These are phyloP conservation scores for Uromyces viciae-fabae DNA, from an alignment of 1,284 basidiomycete species.

Conservation along the genomic window DNA sequence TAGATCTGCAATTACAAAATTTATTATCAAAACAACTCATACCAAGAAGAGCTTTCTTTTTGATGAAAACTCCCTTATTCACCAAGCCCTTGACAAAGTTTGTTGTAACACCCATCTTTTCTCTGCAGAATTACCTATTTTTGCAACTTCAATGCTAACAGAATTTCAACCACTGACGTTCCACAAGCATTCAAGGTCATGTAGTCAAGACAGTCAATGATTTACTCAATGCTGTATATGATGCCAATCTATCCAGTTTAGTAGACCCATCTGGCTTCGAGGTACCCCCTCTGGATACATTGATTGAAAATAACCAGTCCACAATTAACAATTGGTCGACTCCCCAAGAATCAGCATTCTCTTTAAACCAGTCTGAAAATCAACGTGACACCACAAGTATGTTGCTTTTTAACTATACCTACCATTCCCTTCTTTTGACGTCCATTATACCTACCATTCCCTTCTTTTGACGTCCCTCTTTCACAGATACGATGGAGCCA, in stretches of 20 bases:
- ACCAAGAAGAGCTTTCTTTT: not conserved
- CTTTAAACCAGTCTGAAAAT: no score
- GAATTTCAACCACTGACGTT: not conserved
- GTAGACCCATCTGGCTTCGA: not conserved
- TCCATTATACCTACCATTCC: no score
- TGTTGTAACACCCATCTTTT: not conserved
- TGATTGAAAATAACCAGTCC: not conserved
- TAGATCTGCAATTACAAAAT: slow-evolving; percentile 6
- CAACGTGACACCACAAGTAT: no score
- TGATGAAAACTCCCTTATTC: not conserved
- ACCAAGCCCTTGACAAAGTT: not conserved
- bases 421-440: no score
- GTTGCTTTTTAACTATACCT: no score
- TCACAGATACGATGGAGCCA: no score
- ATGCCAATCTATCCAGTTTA: not conserved
- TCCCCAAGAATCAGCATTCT: no score
- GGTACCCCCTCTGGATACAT: no score
- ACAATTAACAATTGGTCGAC: not conserved
- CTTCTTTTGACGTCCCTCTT: no score
- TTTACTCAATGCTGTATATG: slow-evolving; percentile 14
- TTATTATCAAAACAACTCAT: not conserved
- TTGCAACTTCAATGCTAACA: not conserved
- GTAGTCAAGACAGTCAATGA: not conserved
- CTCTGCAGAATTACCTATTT: no score
- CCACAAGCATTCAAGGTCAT: not conserved